These are phyloP conservation scores for Mycena metata DNA, from an alignment of 768 basidiomycete genomes.

Conservation along the genomic window DNA sequence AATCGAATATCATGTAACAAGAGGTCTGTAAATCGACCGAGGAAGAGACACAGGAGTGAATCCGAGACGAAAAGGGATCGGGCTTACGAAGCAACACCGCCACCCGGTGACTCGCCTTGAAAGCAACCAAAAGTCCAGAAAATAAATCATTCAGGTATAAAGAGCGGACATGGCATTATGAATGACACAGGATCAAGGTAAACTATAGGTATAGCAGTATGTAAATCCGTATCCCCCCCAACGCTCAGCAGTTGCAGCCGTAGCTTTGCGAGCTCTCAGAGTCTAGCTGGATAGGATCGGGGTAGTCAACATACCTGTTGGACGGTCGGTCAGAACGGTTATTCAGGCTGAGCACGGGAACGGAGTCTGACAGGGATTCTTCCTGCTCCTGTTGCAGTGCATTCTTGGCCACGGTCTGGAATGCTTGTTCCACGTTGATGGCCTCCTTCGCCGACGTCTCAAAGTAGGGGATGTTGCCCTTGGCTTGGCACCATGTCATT, in stretches of 20 bases:
- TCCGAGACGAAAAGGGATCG: conserved; percentile 4
- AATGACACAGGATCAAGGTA: conserved; percentile 23
- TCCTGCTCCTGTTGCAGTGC: conserved; percentile 98
- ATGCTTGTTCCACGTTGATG: conserved; percentile 99
- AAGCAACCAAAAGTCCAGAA: conserved; percentile 2
- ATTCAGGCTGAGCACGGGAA: conserved; percentile 27
- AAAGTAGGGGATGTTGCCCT: conserved; percentile 99
- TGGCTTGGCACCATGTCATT: conserved; percentile 99
- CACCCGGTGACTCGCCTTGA: background rate
- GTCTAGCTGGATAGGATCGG: conserved; percentile 98
- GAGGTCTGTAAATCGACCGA: conserved; percentile 43
- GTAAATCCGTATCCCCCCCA: conserved; percentile 26
- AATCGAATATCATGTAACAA: conserved; percentile 74
- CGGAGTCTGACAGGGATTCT: conserved; percentile 82
- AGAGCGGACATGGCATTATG: conserved; percentile 34
- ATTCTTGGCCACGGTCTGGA: conserved; percentile 99
- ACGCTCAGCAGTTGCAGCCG: conserved; percentile 86
- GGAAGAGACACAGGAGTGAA: conserved; percentile 16
- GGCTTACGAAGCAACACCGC: conserved; percentile 8
- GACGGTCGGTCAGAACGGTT: conserved; percentile 27
- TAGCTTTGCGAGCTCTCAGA: conserved; percentile 92
- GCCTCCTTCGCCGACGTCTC: conserved; percentile 99
- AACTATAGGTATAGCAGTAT: conserved; percentile 39
- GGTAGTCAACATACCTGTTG: conserved; percentile 95
- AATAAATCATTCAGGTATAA: conserved; percentile 30